These are phyloP conservation scores for Striga hermonthica DNA, from an alignment of 305 asterid species.

Conservation along the genomic window DNA sequence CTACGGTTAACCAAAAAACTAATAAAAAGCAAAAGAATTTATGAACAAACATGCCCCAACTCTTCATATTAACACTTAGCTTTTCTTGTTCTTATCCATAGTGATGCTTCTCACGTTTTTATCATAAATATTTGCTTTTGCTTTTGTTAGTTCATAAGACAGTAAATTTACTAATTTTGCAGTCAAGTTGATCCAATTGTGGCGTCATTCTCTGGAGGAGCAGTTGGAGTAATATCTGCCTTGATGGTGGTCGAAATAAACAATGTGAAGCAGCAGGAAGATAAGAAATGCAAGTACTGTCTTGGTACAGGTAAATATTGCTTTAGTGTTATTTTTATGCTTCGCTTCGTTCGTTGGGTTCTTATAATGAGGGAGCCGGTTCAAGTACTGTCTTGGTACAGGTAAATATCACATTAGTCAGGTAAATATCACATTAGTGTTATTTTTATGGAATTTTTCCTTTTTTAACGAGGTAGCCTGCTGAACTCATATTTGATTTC, in stretches of 20 bases:
- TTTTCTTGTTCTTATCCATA: background rate
- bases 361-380: too few relatives aligned
- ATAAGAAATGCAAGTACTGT: conserved; percentile 96
- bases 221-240: conserved; percentile 93
- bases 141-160: conserved; percentile 13
- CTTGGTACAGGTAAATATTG: conserved; percentile 70
- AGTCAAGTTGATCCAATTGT: conserved; percentile 95
- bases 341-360: too few relatives aligned
- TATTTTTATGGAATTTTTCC: background rate
- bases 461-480: background rate
- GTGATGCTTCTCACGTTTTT: background rate
- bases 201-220: conserved; percentile 97
- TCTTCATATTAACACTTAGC: too few relatives aligned
- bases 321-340: background rate
- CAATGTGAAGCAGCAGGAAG: conserved; percentile 94
- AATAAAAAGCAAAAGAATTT: too few relatives aligned
- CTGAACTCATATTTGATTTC: background rate
- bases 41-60: too few relatives aligned
- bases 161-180: conserved; percentile 27
- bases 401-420: background rate
- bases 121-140: background rate
- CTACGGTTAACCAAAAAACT: too few relatives aligned
- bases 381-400: background rate
- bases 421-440: background rate
- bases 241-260: conserved; percentile 95